phyloP scores from a whole-genome alignment of 2,329 filamentous ascomycete species.

The Calonectria ilicicola region DNA sequence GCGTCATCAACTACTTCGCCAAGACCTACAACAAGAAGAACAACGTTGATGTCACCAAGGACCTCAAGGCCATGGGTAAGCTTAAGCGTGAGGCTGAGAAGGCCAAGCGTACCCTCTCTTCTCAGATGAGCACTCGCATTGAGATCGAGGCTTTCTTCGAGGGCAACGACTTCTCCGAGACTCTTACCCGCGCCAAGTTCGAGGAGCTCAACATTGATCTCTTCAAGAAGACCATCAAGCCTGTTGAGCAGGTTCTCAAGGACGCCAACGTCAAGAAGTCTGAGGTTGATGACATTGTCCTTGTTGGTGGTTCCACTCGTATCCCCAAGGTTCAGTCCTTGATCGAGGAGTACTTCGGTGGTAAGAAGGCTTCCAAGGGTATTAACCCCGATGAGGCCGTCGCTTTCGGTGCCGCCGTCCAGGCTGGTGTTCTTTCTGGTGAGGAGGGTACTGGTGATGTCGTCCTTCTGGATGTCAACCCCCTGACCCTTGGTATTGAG shows the following conservation, averaged over 20 bases:
- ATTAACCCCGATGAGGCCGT: constrained; percentile 99
- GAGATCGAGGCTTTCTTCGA: constrained; percentile 98
- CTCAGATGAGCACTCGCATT: constrained; percentile 91
- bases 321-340: constrained; percentile 97
- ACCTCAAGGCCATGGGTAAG: constrained; percentile 98
- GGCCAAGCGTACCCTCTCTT: constrained; percentile 98
- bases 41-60: constrained; percentile 90
- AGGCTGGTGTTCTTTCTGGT: constrained; percentile 94
- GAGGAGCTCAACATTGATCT: constrained; percentile 99
- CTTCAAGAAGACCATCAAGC: constrained; percentile 99
- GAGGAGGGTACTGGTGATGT: constrained; percentile 84
- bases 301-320: constrained; percentile 98
- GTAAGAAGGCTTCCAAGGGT: constrained; percentile 99
- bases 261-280: constrained; percentile 97
- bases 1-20: constrained; percentile 94
- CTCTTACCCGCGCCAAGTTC: constrained; percentile 97
- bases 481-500: constrained; percentile 95
- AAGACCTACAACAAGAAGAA: constrained; percentile 99
- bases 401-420: constrained; percentile 95
- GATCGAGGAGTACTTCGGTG: constrained; percentile 93
- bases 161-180: constrained; percentile 98
- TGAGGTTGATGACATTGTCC: constrained; percentile 95
- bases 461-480: constrained; percentile 98
- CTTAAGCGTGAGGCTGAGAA: constrained; percentile 99
- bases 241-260: constrained; percentile 98